A percentile compares a stretch with the other conserved stretches of the same genome.
phyloP scores from a whole-genome alignment of 352 stramenopile species.

The Halophytophthora batemanensis region DNA sequence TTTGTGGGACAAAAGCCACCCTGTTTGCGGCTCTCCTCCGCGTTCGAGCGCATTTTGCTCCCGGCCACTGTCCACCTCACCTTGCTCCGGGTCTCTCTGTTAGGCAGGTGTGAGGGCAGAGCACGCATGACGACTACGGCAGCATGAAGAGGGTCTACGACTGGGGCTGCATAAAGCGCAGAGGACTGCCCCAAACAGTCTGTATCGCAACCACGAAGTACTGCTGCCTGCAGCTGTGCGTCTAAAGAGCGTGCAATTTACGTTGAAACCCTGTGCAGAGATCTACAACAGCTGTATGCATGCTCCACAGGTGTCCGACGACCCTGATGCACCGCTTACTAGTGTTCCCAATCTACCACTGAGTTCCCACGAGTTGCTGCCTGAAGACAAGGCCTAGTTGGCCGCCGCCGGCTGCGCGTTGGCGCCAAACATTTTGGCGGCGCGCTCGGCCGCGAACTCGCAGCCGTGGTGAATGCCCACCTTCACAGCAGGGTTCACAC shows the following conservation, averaged over 20 bases:
- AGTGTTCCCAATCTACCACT: background rate
- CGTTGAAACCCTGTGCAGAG: too few species aligned
- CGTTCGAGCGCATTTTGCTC: background rate
- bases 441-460: constrained; percentile 6
- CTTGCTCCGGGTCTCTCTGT: background rate
- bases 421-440: constrained; percentile 13
- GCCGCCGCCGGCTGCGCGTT: constrained; percentile 82
- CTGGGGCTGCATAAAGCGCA: too few species aligned
- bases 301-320: too few species aligned
- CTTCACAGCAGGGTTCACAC: constrained; percentile 11
- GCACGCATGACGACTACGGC: too few species aligned
- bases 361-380: constrained; percentile 44
- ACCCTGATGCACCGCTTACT: background rate
- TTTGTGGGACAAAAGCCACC: constrained; percentile 27
- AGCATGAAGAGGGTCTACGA: too few species aligned
- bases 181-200: too few species aligned
- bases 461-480: constrained; percentile 8
- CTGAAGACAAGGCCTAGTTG: too few species aligned
- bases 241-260: too few species aligned
- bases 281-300: too few species aligned
- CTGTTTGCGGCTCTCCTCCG: background rate
- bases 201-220: too few species aligned
- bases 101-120: background rate
- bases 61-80: background rate
- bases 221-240: too few species aligned